Evolutionary conservation across 2,329 filamentous ascomycete species (phyloP).

Genomic region (Dactylella cylindrospora): DNA sequence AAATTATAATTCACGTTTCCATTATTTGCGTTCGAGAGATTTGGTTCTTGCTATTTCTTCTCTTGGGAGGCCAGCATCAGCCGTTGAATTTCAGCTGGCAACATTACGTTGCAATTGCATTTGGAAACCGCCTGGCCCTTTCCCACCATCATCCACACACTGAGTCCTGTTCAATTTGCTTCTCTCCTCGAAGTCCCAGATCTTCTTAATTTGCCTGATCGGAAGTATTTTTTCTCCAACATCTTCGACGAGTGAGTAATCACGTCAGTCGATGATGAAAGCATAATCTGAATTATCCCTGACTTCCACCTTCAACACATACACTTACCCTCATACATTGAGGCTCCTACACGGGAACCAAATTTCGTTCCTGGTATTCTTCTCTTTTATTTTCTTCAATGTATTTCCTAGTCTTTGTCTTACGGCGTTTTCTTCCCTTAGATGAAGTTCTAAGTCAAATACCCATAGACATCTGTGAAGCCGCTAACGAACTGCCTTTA

Average conservation of each 20-base stretch:
- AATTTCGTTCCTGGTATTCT: not conserved
- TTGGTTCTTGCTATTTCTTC: too few species aligned
- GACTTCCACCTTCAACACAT: constrained; percentile 1
- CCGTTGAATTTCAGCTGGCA: too few species aligned
- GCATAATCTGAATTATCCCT: constrained; percentile 3
- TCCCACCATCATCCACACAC: constrained; percentile 1
- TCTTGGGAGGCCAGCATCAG: too few species aligned
- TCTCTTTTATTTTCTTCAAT: not conserved
- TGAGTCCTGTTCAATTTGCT: not conserved
- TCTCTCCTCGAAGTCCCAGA: too few species aligned
- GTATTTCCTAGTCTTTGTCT: not conserved
- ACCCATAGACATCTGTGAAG: too few species aligned
- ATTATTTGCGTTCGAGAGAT: too few species aligned
- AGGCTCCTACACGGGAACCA: not conserved
- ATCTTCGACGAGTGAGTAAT: constrained; percentile 32
- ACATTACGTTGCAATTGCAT: too few species aligned
- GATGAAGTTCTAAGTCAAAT: too few species aligned
- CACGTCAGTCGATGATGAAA: constrained; percentile 13
- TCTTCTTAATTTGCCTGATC: constrained; percentile 13
- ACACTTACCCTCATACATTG: too few species aligned
- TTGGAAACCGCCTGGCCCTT: too few species aligned
- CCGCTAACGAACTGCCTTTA: too few species aligned
- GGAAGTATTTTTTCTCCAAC: constrained; percentile 4
- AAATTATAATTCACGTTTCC: too few species aligned
- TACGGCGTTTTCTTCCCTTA: constrained; percentile 2